Percentiles rank a stretch among this genome's conserved stretches.
Conservation (phyloP, 306 rosid species). For the Cicer cuneatum region DNA sequence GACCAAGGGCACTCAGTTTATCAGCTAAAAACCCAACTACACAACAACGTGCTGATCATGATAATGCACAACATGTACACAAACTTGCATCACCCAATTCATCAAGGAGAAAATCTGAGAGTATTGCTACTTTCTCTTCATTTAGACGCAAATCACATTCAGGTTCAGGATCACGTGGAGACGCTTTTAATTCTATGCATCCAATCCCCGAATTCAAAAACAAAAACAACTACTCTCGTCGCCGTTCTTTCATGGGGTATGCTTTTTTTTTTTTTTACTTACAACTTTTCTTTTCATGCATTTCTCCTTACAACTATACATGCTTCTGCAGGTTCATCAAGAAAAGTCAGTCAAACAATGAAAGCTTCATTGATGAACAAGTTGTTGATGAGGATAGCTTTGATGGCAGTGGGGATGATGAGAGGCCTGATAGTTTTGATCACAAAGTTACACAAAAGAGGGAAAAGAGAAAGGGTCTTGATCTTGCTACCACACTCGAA, state of each 20-base stretch:
- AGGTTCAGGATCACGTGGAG: constrained; percentile 15
- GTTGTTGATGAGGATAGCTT: constrained; percentile 40
- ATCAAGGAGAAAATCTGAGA: constrained; percentile 69
- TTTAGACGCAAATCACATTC: constrained; percentile 57
- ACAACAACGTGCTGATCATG: not conserved
- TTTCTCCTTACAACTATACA: not conserved
- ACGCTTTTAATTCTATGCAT: constrained; percentile 55
- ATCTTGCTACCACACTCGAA: constrained; percentile 96
- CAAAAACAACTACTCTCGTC: constrained; percentile 51
- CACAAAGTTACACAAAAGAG: constrained; percentile 55
- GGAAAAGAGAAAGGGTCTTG: constrained; percentile 94
- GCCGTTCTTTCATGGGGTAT: constrained; percentile 61
- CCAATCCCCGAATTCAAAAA: constrained; percentile 68
- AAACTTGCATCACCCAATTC: constrained; percentile 16
- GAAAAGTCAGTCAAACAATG: constrained; percentile 61
- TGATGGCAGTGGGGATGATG: constrained; percentile 55
- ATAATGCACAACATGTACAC: constrained; percentile 29
- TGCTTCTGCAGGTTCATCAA: constrained; percentile 57
- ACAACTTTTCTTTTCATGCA: not conserved
- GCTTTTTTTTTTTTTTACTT: not conserved
- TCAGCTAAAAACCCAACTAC: constrained; percentile 66
- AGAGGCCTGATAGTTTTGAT: constrained; percentile 55
- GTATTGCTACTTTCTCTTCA: constrained; percentile 42
- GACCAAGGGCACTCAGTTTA: constrained; percentile 83
- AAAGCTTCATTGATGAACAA: constrained; percentile 49